Evolutionary conservation across 371 early-diverging fungal genomes (phyloP).

Genomic region (Nematocida ironsii): DNA sequence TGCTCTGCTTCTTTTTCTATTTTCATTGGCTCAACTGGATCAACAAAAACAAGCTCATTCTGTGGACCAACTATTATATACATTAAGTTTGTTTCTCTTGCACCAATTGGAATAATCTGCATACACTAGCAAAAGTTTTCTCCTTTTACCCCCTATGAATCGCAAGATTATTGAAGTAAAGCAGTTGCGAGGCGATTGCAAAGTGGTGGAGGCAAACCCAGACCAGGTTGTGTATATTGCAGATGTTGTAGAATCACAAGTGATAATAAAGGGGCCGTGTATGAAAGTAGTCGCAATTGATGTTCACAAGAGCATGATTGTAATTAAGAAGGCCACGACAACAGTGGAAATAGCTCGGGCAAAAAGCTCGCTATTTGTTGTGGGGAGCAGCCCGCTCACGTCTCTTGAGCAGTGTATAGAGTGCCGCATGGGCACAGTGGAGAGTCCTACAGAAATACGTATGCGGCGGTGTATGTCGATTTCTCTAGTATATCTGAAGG

Average conservation of each 20-base stretch:
- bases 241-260: conserved; percentile 13
- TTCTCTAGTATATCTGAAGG: conserved; percentile 13
- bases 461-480: conserved; percentile 16
- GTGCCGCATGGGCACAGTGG: conserved; percentile 24
- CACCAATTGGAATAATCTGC: conserved; percentile 20
- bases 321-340: background rate
- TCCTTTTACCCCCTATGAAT: conserved; percentile 33
- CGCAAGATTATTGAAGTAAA: conserved; percentile 43
- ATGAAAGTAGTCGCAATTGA: conserved; percentile 43
- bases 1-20: conserved; percentile 13
- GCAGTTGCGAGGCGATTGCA: conserved; percentile 29
- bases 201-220: conserved; percentile 1
- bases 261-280: conserved; percentile 39
- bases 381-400: conserved; percentile 12
- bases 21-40: conserved; percentile 39
- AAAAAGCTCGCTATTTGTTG: conserved; percentile 28
- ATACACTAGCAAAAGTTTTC: conserved; percentile 17
- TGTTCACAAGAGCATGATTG: conserved; percentile 9
- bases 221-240: conserved; percentile 43
- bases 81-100: conserved; percentile 58
- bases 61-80: conserved; percentile 32
- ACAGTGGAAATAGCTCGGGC: conserved; percentile 40
- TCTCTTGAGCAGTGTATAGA: conserved; percentile 44
- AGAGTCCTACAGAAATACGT: conserved; percentile 7
- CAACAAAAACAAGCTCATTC: conserved; percentile 24